Evolutionary conservation across 2,329 filamentous ascomycete species (phyloP), one percentile per base, ranked within the genome.

Genomic region (Talaromyces pinophilus): DNA sequence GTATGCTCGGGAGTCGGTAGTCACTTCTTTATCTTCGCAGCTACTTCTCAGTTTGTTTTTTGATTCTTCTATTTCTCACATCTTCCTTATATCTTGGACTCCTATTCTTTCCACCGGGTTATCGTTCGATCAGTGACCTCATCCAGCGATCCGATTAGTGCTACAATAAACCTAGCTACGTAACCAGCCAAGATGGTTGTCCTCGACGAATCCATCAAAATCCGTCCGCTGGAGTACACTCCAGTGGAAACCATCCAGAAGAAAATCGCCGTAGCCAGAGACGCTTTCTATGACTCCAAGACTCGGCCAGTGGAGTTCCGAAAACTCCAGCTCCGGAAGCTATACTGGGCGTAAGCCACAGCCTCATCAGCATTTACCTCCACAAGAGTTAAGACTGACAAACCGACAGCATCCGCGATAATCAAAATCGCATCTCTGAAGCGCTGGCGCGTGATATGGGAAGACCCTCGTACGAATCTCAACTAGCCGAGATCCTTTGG

Each of bases 301-400:
- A 97, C 93, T 52, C 92, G 92, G 76, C 86, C 92, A 64, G 76
- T 97, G 68, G 86, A 92, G 73, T 98, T 90, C 82, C 89, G 95
- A 69, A 83, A 93, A 69, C 84, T 87, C 64, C 95, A 98, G 84
- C 87, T 99, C 68, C 90, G 93, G 72, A 94, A 93, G 85, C 88
- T 98, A 65, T 98, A 97, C 83, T 98, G 95, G 95, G 93, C 87
- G 83, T 85, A 71, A 79, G 79, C 33, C 11, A 55, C 75, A 30
- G 17, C 28, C 42, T 40, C 40, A 22, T 40, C 17, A 15, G 11
- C 6, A 22, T 42, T n/a, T 42, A n/a, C 40, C 1, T 38, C 15
- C 35, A 15, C 33, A 35, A 35, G 10, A 35, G 33, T 35, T 1
- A 3, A 38, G 42, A 57, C 54, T 57, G 33, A 57, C 54, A 17